phyloP scores from a whole-genome alignment of 2,329 filamentous ascomycete genomes.

The Amauroascus niger region DNA sequence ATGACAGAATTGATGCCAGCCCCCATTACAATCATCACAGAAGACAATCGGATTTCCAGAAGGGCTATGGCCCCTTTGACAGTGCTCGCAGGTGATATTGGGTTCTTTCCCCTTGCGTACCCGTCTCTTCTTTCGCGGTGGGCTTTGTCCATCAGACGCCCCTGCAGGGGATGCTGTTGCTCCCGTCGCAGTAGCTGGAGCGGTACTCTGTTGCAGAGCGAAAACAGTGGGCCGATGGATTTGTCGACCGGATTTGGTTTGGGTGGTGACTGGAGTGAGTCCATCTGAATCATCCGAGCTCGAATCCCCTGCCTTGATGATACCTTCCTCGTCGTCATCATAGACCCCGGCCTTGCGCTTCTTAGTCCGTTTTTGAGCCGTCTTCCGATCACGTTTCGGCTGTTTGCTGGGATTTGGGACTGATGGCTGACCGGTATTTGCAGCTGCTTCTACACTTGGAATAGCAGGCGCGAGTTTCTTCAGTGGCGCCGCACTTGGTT shows the following conservation, averaged over 20 bases:
- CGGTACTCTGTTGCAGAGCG: slow-evolving; percentile 34
- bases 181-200: slow-evolving; percentile 12
- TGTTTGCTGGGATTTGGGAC: neutral
- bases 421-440: neutral
- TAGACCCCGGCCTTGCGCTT: slow-evolving; percentile 15
- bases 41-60: slow-evolving; percentile 72
- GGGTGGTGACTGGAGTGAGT: slow-evolving; percentile 50
- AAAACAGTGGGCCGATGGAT: slow-evolving; percentile 55
- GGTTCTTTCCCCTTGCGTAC: slow-evolving; percentile 35
- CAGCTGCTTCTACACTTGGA: neutral
- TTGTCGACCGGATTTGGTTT: slow-evolving; percentile 66
- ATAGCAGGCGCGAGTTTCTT: slow-evolving; percentile 10
- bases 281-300: slow-evolving; percentile 36
- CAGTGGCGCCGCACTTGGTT: neutral
- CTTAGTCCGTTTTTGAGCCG: slow-evolving; percentile 9
- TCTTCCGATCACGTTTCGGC: slow-evolving; percentile 4
- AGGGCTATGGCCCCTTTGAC: slow-evolving; percentile 61
- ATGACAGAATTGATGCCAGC: slow-evolving; percentile 77
- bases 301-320: slow-evolving; percentile 30
- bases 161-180: slow-evolving; percentile 10
- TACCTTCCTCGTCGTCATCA: slow-evolving; percentile 26
- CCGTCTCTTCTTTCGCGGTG: slow-evolving; percentile 51
- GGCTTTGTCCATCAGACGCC: slow-evolving; percentile 23
- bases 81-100: slow-evolving; percentile 56
- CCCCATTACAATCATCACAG: slow-evolving; percentile 69